Evolutionary conservation across 2,329 filamentous ascomycete species (phyloP).

Genomic region (Ceratocystis diversiconidia): DNA sequence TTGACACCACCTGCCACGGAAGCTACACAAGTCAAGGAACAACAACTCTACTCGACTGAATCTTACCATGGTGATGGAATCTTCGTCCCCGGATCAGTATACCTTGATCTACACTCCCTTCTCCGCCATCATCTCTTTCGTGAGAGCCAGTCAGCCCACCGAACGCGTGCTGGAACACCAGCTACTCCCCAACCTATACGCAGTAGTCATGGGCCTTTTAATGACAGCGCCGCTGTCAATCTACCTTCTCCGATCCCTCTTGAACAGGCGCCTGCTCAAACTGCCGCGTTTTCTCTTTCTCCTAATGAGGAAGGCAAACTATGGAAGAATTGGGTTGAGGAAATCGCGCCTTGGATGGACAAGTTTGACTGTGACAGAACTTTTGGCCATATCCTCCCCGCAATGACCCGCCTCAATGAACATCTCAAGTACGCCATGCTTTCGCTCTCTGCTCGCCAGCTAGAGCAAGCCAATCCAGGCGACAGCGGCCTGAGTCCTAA

Average conservation of each 20-base stretch:
- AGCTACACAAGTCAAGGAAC: conserved; percentile 20
- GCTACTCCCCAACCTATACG: conserved; percentile 3
- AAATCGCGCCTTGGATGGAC: conserved; percentile 34
- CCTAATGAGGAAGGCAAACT: conserved; percentile 25
- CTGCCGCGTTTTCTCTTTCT: conserved; percentile 1
- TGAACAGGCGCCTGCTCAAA: conserved; percentile 20
- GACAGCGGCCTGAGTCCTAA: conserved; percentile 1
- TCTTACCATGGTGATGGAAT: conserved; percentile 29
- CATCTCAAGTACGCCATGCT: conserved; percentile 36
- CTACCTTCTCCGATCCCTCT: background rate
- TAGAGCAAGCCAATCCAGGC: conserved; percentile 30
- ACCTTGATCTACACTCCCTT: conserved; percentile 33
- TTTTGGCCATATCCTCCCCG: conserved; percentile 35
- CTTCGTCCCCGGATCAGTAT: conserved; percentile 34
- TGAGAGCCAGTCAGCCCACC: conserved; percentile 29
- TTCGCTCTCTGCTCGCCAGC: conserved; percentile 37
- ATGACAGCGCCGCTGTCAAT: background rate
- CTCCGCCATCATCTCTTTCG: conserved; percentile 32
- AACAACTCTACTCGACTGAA: conserved; percentile 25
- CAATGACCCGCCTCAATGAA: conserved; percentile 31
- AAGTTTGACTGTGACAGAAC: conserved; percentile 38
- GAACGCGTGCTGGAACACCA: conserved; percentile 22
- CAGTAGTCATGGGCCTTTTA: background rate
- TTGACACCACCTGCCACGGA: conserved; percentile 20
- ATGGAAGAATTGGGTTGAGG: conserved; percentile 31